Base-by-base conservation (phyloP, 495 filamentous ascomycete species). In the Evernia prunastri region DNA sequence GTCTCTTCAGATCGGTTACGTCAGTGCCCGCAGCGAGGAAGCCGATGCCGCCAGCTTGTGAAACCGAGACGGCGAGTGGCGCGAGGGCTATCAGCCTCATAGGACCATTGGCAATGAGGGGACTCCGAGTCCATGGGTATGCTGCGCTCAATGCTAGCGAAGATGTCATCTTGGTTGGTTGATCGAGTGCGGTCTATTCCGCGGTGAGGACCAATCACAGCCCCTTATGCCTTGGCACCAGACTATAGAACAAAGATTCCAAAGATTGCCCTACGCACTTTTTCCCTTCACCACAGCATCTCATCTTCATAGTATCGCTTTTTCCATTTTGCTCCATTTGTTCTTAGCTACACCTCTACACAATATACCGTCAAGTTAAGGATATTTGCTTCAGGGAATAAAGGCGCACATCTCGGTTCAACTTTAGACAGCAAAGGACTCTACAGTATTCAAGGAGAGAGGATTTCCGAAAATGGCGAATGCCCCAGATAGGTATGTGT, bases 31-130 rank as follows among this genome's bases (percentile, higher is more conserved):
- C 73, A 6, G 70, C 71, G 40, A 75, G 57, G 54, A 75, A 77
- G 5, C 84, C 85, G 6, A 88, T 65, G 3, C 86, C 86, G 8
- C 85, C 84, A 20, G 88, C 87, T 64, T 77, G 78, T 27, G 82
- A 83, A 15, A 90, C 77, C 40, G 78, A 81, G n/a, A 78, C 68
- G 6, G 86, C 75, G 7, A 89, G 78, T 37, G 72, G 70, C 12
- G 83, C 75, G 11, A 81, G 78, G 17, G 87, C 75, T 62, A 89
- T 84, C 51, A 84, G 73, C 25, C 84, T 79, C 87, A 91, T 90
- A 4, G 89, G 88, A 2, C 87, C 87, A 27, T 74, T 73, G 53
- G 80, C 74, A 35, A 92, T 77, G 43, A 90, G 72, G 4, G 89
- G 87, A 4, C 72, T 59, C n/a, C 73, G 65, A 39, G 74, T 81